A percentile compares a stretch with the other conserved stretches of the same genome.
These are phyloP conservation scores for Fusarium albosuccineum DNA, from an alignment of 2,329 filamentous ascomycete species.

Conservation along the genomic window DNA sequence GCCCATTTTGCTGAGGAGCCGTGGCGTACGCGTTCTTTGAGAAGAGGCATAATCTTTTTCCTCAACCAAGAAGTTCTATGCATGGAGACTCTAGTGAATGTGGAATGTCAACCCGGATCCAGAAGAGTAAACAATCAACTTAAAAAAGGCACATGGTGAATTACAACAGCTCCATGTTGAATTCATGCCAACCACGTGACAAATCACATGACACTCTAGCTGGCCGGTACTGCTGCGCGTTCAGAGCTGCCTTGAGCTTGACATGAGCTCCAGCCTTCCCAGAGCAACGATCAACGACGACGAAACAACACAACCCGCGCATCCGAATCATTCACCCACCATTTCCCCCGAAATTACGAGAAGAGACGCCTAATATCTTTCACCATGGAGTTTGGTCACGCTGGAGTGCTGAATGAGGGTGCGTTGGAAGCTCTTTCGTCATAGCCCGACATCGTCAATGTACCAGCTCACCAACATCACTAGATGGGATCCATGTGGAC, in stretches of 20 bases:
- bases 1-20: conserved; percentile 6
- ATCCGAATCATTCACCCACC: conserved; percentile 16
- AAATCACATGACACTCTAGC: conserved; percentile 22
- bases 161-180: background rate
- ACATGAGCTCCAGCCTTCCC: conserved; percentile 54
- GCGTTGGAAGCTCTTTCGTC: conserved; percentile 46
- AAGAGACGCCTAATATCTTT: conserved; percentile 1
- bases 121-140: no score
- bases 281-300: conserved; percentile 43
- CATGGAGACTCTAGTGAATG: background rate
- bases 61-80: conserved; percentile 1
- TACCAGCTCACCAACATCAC: conserved; percentile 40
- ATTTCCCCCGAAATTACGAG: background rate
- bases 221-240: conserved; percentile 56
- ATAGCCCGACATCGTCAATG: conserved; percentile 33
- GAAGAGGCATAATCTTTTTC: background rate
- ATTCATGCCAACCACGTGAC: conserved; percentile 36
- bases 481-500: conserved; percentile 99
- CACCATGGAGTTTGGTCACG: conserved; percentile 73
- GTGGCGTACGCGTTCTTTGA: conserved; percentile 19
- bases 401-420: conserved; percentile 75
- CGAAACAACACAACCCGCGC: conserved; percentile 42
- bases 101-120: background rate
- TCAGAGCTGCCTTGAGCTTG: conserved; percentile 62
- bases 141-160: no score